phyloP scores from a whole-genome alignment of 805 yeast genomes.

The Yarrowia osloensis region DNA sequence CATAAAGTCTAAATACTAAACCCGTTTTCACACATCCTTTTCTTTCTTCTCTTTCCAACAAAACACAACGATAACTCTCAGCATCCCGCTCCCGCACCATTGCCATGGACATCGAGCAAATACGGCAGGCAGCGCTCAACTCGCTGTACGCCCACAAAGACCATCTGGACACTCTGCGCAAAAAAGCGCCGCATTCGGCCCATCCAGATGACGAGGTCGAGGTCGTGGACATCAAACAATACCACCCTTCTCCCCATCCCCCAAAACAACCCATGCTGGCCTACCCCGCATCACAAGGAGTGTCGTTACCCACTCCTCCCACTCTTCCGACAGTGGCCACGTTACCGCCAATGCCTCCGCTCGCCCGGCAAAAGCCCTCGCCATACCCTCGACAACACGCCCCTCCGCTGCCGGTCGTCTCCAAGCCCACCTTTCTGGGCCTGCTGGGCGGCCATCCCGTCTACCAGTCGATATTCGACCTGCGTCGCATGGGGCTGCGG shows the following conservation, averaged over 20 bases:
- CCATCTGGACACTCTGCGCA: not conserved
- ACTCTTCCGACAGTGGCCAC: not conserved
- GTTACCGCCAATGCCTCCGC: not conserved
- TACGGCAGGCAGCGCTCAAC: conserved; percentile 29
- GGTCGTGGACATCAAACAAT: not conserved
- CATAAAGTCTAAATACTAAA: not conserved
- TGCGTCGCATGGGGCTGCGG: conserved; percentile 20
- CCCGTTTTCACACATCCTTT: not conserved
- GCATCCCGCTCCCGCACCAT: too few relatives aligned
- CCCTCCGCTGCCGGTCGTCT: not conserved
- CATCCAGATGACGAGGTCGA: not conserved
- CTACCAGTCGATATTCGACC: conserved; percentile 16
- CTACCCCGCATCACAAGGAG: not conserved
- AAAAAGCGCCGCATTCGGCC: not conserved
- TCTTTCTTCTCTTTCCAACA: not conserved
- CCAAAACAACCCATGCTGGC: not conserved
- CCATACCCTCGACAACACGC: conserved; percentile 20
- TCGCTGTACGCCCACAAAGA: conserved; percentile 25
- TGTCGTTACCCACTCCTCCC: not conserved
- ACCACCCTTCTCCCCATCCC: too few relatives aligned
- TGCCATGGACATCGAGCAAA: conserved; percentile 16
- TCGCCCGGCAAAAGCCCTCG: conserved; percentile 7
- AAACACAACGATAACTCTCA: not conserved
- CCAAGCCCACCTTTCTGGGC: conserved; percentile 5
- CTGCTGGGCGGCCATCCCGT: conserved; percentile 5